Base-by-base conservation (phyloP, 495 filamentous ascomycete species). In the Friedmanniomyces simplex region DNA sequence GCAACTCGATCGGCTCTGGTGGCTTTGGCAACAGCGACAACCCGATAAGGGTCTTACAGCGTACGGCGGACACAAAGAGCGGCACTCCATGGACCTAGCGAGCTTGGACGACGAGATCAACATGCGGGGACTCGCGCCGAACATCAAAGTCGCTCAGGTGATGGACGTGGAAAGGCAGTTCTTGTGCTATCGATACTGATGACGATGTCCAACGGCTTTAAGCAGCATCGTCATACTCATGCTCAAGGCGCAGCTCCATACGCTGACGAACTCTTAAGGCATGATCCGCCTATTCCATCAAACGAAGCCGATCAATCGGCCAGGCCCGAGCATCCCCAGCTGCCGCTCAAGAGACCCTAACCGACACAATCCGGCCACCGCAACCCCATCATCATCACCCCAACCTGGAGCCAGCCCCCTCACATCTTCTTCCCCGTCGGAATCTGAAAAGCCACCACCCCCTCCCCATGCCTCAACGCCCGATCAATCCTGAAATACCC, bases 401-500 rank as follows among this genome's bases (percentile, higher is more conserved):
- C 34, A 37, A 37, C 34, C 34, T 8, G 34, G 16, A 37, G 8
- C 25, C 8, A 3, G 18, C 4, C 30, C 12, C 49, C 51, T 54
- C 36, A 60, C 58, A 55, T 50, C 60, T 58, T 62, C 62, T 68
- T 71, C 14, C 71, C 69, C 25, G 71, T 73, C n/a, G 71, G 71
- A 37, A 73, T 70, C 48, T 67, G 55, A 52, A 73, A 72, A 41
- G 68, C 61, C 36, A 71, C 61, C 18, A 60, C 70, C n/a, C 67
- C 62, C 63, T 75, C 57, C 0, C 75, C 75, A 68, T 73, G 71
- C 54, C 50, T 51, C 54, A 75, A 78, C 11, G 80, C 69, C 50
- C 70, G 72, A 70, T 96, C 91, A 21, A 90, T 76, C 24, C 89
- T 77, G 74, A 88, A 96, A 74, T 86, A 96, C 13, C 90, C 90